Evolutionary conservation across 495 filamentous ascomycete species (phyloP).

Genomic region (Aspergillus bertholletiae): DNA sequence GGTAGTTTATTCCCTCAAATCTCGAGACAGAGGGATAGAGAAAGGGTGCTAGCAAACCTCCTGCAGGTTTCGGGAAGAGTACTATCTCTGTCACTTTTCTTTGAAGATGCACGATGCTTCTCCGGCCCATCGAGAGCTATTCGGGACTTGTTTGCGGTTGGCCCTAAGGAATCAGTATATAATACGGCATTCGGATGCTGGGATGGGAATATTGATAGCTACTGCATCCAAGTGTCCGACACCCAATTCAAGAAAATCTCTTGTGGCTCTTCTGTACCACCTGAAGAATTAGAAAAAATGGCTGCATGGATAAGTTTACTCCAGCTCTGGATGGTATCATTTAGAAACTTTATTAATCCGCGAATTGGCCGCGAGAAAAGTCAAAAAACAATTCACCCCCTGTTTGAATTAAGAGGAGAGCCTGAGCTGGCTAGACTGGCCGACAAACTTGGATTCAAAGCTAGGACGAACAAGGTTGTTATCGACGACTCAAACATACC

Average conservation of each 20-base stretch:
- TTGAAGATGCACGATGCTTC: not conserved
- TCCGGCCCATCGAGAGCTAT: not conserved
- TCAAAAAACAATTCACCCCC: not conserved
- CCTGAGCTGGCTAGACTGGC: not conserved
- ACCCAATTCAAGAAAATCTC: too few relatives aligned
- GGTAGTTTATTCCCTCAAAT: not conserved
- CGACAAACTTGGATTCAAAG: too few relatives aligned
- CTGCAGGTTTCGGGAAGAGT: not conserved
- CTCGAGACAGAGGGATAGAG: not conserved
- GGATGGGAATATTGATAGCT: too few relatives aligned
- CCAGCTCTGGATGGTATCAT: not conserved
- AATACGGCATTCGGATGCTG: too few relatives aligned
- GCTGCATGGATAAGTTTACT: not conserved
- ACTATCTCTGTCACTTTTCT: not conserved
- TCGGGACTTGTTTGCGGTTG: not conserved
- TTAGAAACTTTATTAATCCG: constrained; percentile 1
- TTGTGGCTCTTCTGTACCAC: too few relatives aligned
- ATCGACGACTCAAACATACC: too few relatives aligned
- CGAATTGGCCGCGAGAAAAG: not conserved
- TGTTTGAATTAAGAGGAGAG: not conserved
- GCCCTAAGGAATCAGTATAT: not conserved
- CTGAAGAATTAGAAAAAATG: not conserved
- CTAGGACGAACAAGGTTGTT: too few relatives aligned
- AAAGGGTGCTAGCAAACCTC: not conserved
- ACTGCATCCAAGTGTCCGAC: too few relatives aligned